Evolutionary conservation across 2,329 filamentous ascomycete genomes (phyloP).

Genomic region (Paracoccidioides brasiliensis): DNA sequence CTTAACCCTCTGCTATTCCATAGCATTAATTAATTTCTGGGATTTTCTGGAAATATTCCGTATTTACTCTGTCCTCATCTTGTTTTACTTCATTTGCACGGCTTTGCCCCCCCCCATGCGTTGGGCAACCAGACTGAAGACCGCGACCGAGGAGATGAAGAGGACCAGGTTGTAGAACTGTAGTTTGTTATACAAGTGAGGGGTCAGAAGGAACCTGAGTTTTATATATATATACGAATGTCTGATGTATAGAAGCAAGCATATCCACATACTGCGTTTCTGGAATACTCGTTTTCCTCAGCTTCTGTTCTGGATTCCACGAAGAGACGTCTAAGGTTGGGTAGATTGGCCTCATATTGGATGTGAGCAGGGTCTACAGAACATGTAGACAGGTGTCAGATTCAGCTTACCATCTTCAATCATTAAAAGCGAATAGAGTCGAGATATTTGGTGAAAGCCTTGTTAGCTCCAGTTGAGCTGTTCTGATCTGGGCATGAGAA

Average conservation of each 20-base stretch:
- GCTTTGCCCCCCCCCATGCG: slow-evolving; percentile 48
- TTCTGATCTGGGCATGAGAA: background rate
- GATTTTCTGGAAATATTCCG: background rate
- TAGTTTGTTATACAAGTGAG: background rate
- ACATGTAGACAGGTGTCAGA: background rate
- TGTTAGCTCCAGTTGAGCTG: background rate
- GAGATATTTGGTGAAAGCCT: background rate
- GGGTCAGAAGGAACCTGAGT: background rate
- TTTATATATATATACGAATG: background rate
- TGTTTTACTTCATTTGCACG: slow-evolving; percentile 19
- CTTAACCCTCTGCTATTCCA: too few relatives aligned
- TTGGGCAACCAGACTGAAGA: slow-evolving; percentile 88
- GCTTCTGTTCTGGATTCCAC: slow-evolving; percentile 86
- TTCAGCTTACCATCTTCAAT: background rate
- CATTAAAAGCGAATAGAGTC: background rate
- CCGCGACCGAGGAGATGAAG: slow-evolving; percentile 90
- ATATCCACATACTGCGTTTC: slow-evolving; percentile 59
- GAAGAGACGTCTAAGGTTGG: slow-evolving; percentile 90
- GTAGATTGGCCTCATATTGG: slow-evolving; percentile 42
- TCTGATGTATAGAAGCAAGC: slow-evolving; percentile 7
- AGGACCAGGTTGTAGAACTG: slow-evolving; percentile 96
- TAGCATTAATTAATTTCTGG: too few relatives aligned
- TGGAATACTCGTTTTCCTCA: slow-evolving; percentile 87
- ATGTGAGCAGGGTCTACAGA: background rate
- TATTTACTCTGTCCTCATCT: background rate